Evolutionary conservation across 208 protist species (phyloP), one percentile per base, ranked within the genome.

Genomic region (Endotrypanum monterogeii): DNA sequence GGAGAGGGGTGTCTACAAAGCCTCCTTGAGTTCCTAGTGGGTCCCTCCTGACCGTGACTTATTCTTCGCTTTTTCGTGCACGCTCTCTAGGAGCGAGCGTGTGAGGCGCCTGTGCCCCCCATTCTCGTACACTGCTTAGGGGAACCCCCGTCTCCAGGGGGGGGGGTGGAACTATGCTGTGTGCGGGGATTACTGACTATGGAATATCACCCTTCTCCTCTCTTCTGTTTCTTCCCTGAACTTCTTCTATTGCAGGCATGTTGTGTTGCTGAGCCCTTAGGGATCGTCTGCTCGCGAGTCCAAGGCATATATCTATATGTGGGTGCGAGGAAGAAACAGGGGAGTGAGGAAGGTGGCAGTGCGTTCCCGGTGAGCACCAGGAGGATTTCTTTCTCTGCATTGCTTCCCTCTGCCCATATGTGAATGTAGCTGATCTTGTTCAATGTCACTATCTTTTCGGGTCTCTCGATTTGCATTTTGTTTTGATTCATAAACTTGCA

Each of bases 361-460:
- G 39, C 41, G 9, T 2, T 46, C 32, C 30, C 6, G 8, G 7
- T 23, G 65, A 11, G 37, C 35, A 5, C 35, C 2, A 62, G 32
- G 65, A 55, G 14, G 41, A 50, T 32, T 41, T 41, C 32, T 12
- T 18, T 14, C 20, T 23, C 5, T 12, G 1, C 41, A 25, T 32
- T 7, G 7, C 4, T 23, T 41, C 57, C 32, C 57, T 39, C 32
- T 23, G 55, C 51, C 4, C 30, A 25, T 35, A 51, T 46, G 41
- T 46, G 44, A 41, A 28, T 76, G 35, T 54, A 41, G 67, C 62
- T 61, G 39, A 61, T 80, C 50, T 20, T 39, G 56, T 61, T 25
- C 11, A 35, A 23, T 70, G 46, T 65, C 54, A 28, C 61, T 23
- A n/a, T 25, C 61, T 69, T 50, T 39, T 71, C 35, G 23, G 51